Conservation (phyloP, 2,329 filamentous ascomycete genomes). For the Onygenales sp. region DNA sequence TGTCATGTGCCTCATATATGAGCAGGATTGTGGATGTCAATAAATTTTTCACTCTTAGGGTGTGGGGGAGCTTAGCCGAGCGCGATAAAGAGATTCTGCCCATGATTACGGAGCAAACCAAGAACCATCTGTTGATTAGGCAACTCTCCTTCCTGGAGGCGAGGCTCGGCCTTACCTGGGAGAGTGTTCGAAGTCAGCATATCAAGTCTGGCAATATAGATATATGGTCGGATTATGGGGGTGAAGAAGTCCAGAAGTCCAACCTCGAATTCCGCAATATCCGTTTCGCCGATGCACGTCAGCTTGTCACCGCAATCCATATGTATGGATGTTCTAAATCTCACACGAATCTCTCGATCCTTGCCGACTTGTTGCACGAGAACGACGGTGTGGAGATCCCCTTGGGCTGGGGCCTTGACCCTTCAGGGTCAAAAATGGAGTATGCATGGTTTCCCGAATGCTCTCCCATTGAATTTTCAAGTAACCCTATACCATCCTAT, state of each 20-base stretch:
- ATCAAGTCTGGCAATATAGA: slow-evolving; percentile 12
- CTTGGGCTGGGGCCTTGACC: slow-evolving; percentile 7
- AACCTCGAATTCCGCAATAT: slow-evolving; percentile 8
- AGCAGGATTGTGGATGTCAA: slow-evolving; percentile 14
- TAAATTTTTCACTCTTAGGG: slow-evolving; percentile 10
- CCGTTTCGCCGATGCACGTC: background rate
- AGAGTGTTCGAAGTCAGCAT: slow-evolving; percentile 7
- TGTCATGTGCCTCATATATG: slow-evolving; percentile 18
- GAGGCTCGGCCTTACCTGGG: slow-evolving; percentile 23
- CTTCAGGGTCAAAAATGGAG: slow-evolving; percentile 9
- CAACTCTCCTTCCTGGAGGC: slow-evolving; percentile 21
- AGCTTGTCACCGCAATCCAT: slow-evolving; percentile 4
- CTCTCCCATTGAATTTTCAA: slow-evolving; percentile 23
- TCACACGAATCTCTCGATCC: slow-evolving; percentile 14
- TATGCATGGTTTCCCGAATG: slow-evolving; percentile 25
- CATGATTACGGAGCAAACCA: slow-evolving; percentile 16
- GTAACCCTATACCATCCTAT: slow-evolving; percentile 7
- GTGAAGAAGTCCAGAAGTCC: background rate
- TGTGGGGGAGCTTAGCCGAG: slow-evolving; percentile 11
- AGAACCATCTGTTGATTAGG: slow-evolving; percentile 16
- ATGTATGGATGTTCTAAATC: slow-evolving; percentile 23
- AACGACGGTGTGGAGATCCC: slow-evolving; percentile 22
- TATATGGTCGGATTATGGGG: slow-evolving; percentile 4
- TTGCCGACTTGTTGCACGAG: slow-evolving; percentile 26
- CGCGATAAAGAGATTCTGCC: slow-evolving; percentile 14